These are phyloP conservation scores for Ambrosia trifida DNA, from an alignment of 129 eudicot species.

Conservation along the genomic window DNA sequence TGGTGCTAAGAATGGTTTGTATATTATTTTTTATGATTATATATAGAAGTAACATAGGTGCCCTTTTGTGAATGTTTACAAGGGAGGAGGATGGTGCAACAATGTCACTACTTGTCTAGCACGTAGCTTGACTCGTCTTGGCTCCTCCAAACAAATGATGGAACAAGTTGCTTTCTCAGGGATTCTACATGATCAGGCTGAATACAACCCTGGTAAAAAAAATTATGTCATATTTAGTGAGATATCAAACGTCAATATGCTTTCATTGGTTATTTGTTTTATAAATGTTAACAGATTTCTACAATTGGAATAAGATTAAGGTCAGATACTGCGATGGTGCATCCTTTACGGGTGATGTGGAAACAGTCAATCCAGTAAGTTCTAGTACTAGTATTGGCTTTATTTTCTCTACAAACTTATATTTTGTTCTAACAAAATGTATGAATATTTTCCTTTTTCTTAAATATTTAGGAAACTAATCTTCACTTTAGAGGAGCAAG, in stretches of 20 bases:
- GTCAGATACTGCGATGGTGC: constrained; percentile 94
- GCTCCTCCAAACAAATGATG: constrained; percentile 74
- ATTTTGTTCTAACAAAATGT: neutral
- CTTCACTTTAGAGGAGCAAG: constrained; percentile 93
- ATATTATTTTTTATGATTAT: constrained; percentile 1
- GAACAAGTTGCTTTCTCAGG: constrained; percentile 76
- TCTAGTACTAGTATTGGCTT: neutral
- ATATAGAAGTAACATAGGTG: constrained; percentile 17
- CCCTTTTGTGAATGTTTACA: constrained; percentile 14
- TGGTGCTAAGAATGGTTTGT: neutral
- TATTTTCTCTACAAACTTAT: neutral
- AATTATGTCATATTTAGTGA: neutral
- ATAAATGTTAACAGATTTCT: constrained; percentile 55
- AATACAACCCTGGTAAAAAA: constrained; percentile 65
- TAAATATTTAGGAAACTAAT: constrained; percentile 49
- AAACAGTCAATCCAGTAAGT: constrained; percentile 79
- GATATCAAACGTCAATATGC: neutral
- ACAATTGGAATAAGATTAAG: constrained; percentile 87
- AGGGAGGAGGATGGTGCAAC: constrained; percentile 99
- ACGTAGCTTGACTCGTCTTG: constrained; percentile 56
- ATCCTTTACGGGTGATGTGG: constrained; percentile 85
- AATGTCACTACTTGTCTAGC: constrained; percentile 68
- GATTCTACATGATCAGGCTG: constrained; percentile 53
- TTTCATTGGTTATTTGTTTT: neutral
- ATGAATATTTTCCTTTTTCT: neutral